Base-by-base conservation (phyloP, 78 protist species). In the Mastigamoeba balamuthi region DNA sequence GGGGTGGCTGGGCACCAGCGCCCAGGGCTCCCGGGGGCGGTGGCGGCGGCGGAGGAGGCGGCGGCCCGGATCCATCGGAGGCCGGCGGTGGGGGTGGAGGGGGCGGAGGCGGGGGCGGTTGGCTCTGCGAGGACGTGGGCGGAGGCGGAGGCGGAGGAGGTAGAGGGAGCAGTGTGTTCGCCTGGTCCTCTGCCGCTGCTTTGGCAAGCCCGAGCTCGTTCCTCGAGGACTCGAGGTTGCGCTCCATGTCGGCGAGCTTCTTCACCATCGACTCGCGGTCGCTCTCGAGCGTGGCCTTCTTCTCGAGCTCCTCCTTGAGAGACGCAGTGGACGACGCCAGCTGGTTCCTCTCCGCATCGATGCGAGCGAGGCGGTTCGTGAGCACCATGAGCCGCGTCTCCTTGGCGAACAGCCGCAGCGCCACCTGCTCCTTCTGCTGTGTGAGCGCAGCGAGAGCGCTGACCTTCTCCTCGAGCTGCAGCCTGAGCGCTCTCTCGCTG, bases 1-100 rank as follows among this genome's bases (percentile, higher is more conserved):
- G 63, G 1, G 89, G 81, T 35, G 85, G 80, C 38, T n/a, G n/a
- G n/a, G n/a, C n/a, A n/a, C 4, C 79, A 4, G 28, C 4, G 52
- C 5, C 70, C 72, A 69, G 65, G 48, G 81, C 70, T 29, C 68
- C 69, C 17, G 73, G 4, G 38, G 66, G 38, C 27, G 88, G 27
- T 37, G 58, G 58, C 33, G 58, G 58, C 17, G 58, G 58, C 17
- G 58, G 58, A 48, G 58, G 58, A 48, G 58, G 58, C 58, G 58
- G 58, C 33, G 58, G 58, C 17, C 58, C 58, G 58, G 17, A 17
- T 48, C 58, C 58, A 17, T 48, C 33, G 17, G 58, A 17, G 17
- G 58, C 33, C 17, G 58, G 17, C 58, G 58, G 58, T 25, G 17
- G 17, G 17, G 58, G 33, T 25, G 33, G 17, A 48, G 58, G 58